phyloP scores from a whole-genome alignment of 2,329 filamentous ascomycete species.

The Phialemoniopsis sp. region DNA sequence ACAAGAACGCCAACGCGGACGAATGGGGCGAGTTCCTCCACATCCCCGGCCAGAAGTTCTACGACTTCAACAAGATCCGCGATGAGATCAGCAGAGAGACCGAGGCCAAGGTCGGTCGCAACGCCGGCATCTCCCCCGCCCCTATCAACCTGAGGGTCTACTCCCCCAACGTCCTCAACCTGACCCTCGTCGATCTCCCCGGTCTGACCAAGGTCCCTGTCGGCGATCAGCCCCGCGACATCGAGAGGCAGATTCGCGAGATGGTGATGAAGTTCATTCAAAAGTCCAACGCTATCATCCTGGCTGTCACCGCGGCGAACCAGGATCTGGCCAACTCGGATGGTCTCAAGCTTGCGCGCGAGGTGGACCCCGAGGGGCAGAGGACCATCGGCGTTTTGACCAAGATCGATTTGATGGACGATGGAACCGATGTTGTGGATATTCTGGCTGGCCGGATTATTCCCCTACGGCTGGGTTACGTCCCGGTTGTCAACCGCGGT shows the following conservation, averaged over 20 bases:
- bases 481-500: constrained; percentile 95
- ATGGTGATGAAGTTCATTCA: constrained; percentile 98
- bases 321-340: constrained; percentile 99
- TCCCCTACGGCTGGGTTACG: constrained; percentile 84
- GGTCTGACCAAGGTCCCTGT: constrained; percentile 98
- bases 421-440: constrained; percentile 95
- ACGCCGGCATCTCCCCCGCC: constrained; percentile 97
- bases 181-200: constrained; percentile 93
- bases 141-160: constrained; percentile 99
- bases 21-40: constrained; percentile 99
- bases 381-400: constrained; percentile 96
- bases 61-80: constrained; percentile 94
- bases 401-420: constrained; percentile 97
- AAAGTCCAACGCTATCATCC: constrained; percentile 96
- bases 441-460: constrained; percentile 98
- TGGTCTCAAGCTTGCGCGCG: constrained; percentile 89
- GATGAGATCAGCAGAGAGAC: constrained; percentile 93
- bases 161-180: constrained; percentile 91
- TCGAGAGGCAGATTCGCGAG: constrained; percentile 96
- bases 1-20: constrained; percentile 85
- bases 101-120: constrained; percentile 63
- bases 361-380: constrained; percentile 92
- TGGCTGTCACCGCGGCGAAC: constrained; percentile 95
- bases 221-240: constrained; percentile 94
- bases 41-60: constrained; percentile 86